Evolutionary conservation across 306 rosid species (phyloP), one percentile per base, ranked within the genome.

Genomic region (Rubus parviflorus): DNA sequence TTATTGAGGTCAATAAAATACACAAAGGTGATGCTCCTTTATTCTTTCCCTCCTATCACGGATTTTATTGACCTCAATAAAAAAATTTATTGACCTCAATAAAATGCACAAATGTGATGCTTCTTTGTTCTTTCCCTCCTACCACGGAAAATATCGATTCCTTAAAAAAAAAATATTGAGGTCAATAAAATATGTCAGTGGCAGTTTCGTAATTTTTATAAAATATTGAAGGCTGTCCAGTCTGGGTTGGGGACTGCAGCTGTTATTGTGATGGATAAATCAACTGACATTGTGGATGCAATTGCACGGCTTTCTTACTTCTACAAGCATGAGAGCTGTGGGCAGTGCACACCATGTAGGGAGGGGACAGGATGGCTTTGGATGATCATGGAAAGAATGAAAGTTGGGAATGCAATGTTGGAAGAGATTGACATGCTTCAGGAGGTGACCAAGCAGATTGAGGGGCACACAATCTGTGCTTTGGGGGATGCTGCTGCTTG

Each of bases 311-410:
- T 96, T 79, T 96, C 99, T 42, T 96, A 96, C 86, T 96, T 96
- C 85, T 96, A 96, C 93, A 96, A 96, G 87, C 98, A 96, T 16
- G 99, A 96, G 83, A 95, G 99, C 63, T 96, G 99, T 83, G 99
- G 99, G 72, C 98, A 96, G 86, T 96, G 98, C 87, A 96, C 98
- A 42, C 99, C 98, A 20, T 96, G 98, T 88, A 91, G 99, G 85
- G 99, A 96, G 85, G 99, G 99, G 17, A 92, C 99, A 3, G 97
- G 99, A 75, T 96, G 98, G 99, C 98, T 96, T n/a, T 96, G 99
- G 99, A 89, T 78, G 91, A 84, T 96, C 87, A 91, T 96, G 99
- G 98, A 96, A 85, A 89, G 99, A 84, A 65, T 96, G 93, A 96
- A 96, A 85, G 89, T 91, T 82, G 99, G 99, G 69, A 88, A 95